phyloP scores from a whole-genome alignment of 768 basidiomycete species.

The Panaeolus cyanescens region DNA sequence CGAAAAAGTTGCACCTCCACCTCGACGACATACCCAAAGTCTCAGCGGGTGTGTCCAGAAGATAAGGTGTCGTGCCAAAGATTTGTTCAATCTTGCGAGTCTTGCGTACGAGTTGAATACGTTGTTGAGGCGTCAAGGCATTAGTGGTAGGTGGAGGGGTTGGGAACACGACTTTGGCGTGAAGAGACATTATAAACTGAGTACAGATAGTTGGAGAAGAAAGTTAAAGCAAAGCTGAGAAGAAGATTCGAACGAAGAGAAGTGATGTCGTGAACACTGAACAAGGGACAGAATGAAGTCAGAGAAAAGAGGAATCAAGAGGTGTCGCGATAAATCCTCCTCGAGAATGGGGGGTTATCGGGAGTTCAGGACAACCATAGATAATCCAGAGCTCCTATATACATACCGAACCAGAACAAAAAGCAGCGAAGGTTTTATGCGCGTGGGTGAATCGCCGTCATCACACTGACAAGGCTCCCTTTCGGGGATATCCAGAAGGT shows the following conservation, averaged over 20 bases:
- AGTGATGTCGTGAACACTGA: slow-evolving; percentile 5
- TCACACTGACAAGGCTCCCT: not conserved
- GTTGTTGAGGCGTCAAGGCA: slow-evolving; percentile 48
- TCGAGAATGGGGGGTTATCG: not conserved
- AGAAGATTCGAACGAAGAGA: not conserved
- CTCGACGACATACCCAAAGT: slow-evolving; percentile 18
- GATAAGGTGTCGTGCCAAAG: slow-evolving; percentile 60
- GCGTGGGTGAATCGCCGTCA: not conserved
- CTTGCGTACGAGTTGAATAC: slow-evolving; percentile 56
- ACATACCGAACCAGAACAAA: slow-evolving; percentile 18
- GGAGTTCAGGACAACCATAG: not conserved
- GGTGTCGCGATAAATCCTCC: not conserved
- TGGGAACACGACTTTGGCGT: slow-evolving; percentile 41
- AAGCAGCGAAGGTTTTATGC: slow-evolving; percentile 10
- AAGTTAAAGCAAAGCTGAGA: not conserved
- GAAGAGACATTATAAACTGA: slow-evolving; percentile 13
- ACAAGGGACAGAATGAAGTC: slow-evolving; percentile 2
- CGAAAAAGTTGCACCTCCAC: not conserved
- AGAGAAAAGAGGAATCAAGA: not conserved
- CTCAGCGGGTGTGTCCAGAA: slow-evolving; percentile 38
- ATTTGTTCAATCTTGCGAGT: slow-evolving; percentile 62
- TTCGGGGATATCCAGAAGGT: not conserved
- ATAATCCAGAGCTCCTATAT: slow-evolving; percentile 6
- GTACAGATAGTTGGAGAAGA: slow-evolving; percentile 9
- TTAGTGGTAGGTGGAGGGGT: slow-evolving; percentile 62